Conservation (phyloP, 2,329 filamentous ascomycete species). For the Helotiales sp. region DNA sequence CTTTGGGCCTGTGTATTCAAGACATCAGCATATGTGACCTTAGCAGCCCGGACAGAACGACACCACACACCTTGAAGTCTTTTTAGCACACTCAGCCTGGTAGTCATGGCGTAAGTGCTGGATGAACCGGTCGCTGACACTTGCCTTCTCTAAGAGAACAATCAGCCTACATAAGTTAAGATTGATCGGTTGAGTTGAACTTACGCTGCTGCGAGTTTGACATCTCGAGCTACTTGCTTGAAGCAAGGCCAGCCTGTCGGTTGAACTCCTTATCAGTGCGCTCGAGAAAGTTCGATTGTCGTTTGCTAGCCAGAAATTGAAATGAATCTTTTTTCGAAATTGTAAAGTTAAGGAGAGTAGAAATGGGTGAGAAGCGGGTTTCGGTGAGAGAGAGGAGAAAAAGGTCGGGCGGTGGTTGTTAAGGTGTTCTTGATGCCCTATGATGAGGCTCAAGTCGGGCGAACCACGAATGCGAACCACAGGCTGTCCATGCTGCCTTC, state of each 20-base stretch:
- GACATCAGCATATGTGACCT: too few species aligned
- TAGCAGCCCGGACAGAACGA: too few species aligned
- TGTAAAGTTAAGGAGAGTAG: too few species aligned
- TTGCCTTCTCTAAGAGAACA: background rate
- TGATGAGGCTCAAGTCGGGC: background rate
- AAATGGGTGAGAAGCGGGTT: too few species aligned
- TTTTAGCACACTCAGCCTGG: slow-evolving; percentile 14
- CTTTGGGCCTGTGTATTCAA: slow-evolving; percentile 15
- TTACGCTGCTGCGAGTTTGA: background rate
- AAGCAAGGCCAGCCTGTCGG: too few species aligned
- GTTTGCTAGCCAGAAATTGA: too few species aligned
- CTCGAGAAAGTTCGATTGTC: too few species aligned
- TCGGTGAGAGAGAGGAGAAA: background rate
- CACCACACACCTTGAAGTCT: slow-evolving; percentile 13
- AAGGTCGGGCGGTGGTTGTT: background rate
- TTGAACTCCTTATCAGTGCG: too few species aligned
- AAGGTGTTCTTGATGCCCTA: background rate
- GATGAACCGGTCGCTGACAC: slow-evolving; percentile 24
- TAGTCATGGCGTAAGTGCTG: slow-evolving; percentile 23
- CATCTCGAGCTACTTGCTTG: too few species aligned
- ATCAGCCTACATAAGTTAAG: background rate
- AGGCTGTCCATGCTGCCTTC: background rate
- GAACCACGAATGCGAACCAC: background rate
- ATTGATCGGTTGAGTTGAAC: background rate
- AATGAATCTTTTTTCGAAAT: too few species aligned